Conservation (phyloP, 257 asterid species). For the Osmanthus fragrans region DNA sequence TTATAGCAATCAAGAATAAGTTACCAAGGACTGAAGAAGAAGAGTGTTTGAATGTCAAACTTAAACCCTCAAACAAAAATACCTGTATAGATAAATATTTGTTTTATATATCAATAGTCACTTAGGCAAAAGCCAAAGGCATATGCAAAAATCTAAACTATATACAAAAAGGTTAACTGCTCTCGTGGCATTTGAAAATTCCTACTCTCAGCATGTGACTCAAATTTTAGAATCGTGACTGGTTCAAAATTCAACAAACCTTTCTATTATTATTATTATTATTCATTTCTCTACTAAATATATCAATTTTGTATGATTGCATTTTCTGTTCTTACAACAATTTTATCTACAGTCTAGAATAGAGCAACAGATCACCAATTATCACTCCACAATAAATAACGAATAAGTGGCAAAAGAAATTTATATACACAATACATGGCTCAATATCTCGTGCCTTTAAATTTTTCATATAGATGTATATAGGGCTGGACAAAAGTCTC, state of each 20-base stretch:
- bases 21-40: constrained; percentile 5
- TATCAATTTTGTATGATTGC: neutral
- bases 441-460: neutral
- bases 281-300: neutral
- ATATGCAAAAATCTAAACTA: constrained; percentile 11
- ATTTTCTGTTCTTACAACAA: neutral
- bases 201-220: neutral
- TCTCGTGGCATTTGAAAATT: neutral
- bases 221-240: neutral
- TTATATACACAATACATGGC: neutral
- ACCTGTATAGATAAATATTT: constrained; percentile 3
- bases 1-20: constrained; percentile 18
- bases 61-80: constrained; percentile 11
- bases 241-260: neutral
- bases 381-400: neutral
- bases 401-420: neutral
- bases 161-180: neutral
- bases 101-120: constrained; percentile 8
- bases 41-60: constrained; percentile 9
- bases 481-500: no score
- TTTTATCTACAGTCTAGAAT: neutral
- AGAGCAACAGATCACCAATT: neutral
- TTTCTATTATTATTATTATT: neutral
- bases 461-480: neutral
- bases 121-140: neutral